A percentile compares a stretch with the other conserved stretches of the same genome.
Conservation (phyloP, 1,284 basidiomycete species). For the Tilletia caries region DNA sequence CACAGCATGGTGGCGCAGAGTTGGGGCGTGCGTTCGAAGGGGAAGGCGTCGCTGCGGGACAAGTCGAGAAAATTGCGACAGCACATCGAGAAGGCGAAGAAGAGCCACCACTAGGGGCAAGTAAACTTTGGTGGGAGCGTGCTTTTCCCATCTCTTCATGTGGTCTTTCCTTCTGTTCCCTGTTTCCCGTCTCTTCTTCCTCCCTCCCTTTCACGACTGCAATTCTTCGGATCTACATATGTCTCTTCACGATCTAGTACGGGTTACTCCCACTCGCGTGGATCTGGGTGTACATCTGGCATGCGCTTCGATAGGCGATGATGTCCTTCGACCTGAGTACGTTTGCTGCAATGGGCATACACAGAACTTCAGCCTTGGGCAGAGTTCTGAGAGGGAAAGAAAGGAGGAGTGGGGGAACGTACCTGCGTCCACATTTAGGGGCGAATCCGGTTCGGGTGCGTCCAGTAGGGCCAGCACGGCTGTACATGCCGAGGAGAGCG, state of each 20-base stretch:
- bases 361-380: no score
- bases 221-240: not conserved
- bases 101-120: constrained; percentile 34
- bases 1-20: constrained; percentile 40
- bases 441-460: constrained; percentile 49
- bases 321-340: constrained; percentile 31
- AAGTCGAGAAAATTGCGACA: constrained; percentile 42
- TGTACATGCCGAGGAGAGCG: constrained; percentile 43
- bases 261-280: constrained; percentile 15
- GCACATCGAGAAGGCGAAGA: constrained; percentile 47
- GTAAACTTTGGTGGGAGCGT: no score
- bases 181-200: not conserved
- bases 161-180: not conserved
- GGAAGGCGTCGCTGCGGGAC: constrained; percentile 47
- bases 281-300: constrained; percentile 36
- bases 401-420: not conserved
- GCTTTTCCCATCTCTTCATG: no score
- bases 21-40: constrained; percentile 48
- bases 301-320: constrained; percentile 33
- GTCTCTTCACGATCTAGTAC: not conserved
- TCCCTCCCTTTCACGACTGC: not conserved
- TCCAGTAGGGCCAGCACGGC: constrained; percentile 50
- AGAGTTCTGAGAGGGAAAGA: not conserved
- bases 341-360: constrained; percentile 26
- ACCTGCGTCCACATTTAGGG: constrained; percentile 52